Percentiles rank a stretch among this genome's conserved stretches.
Conservation (phyloP, 169 alveolate genomes). For the Eimeria praecox region DNA sequence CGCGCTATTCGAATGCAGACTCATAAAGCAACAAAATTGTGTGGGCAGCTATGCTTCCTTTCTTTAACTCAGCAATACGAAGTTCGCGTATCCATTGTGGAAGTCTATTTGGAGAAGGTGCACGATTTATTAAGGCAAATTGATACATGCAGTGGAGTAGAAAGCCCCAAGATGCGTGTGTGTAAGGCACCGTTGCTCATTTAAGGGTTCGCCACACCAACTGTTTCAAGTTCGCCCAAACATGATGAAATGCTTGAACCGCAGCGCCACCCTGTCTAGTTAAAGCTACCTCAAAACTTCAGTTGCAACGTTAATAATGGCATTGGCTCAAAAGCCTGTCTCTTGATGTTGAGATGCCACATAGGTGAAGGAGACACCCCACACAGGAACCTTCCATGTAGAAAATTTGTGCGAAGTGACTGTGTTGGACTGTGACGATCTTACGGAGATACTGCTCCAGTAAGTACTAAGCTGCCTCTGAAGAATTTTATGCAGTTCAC, state of each 20-base stretch:
- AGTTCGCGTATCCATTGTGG: constrained; percentile 66
- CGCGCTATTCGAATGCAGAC: neutral
- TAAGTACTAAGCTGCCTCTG: neutral
- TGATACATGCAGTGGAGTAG: neutral
- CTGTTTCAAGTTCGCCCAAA: neutral
- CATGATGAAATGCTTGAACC: neutral
- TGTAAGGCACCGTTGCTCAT: constrained; percentile 44
- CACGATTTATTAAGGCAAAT: constrained; percentile 37
- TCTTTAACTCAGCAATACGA: constrained; percentile 62
- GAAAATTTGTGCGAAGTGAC: constrained; percentile 72
- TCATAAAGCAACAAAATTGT: neutral
- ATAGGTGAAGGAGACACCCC: constrained; percentile 65
- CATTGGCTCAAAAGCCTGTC: neutral
- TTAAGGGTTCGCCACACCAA: neutral
- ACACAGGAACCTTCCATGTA: constrained; percentile 56
- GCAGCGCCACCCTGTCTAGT: neutral
- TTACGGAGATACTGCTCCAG: constrained; percentile 56
- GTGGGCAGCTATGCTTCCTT: neutral
- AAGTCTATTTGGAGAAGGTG: constrained; percentile 71
- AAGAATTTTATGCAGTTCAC: neutral
- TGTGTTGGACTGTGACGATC: constrained; percentile 48
- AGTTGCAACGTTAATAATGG: neutral
- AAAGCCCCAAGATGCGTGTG: constrained; percentile 65
- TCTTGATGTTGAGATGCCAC: neutral
- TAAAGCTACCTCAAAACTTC: no score